phyloP scores from a whole-genome alignment of 192 early-diverging fungal genomes.

The Thoreauomyces humboldtii region DNA sequence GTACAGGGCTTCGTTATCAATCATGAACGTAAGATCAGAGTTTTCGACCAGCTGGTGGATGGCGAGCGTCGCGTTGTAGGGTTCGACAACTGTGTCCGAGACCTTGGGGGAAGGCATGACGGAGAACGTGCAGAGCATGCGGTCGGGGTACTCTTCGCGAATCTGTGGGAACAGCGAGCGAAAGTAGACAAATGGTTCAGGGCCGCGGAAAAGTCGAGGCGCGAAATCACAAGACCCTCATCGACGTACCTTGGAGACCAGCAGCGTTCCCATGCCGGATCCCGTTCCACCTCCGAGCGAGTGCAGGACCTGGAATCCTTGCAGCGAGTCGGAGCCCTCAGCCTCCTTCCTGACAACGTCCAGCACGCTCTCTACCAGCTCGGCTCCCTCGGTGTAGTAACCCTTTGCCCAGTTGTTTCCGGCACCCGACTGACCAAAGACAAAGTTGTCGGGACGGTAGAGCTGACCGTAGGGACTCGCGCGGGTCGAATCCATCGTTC shows the following conservation, averaged over 20 bases:
- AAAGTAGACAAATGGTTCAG: too few relatives aligned
- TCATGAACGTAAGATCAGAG: slow-evolving; percentile 98
- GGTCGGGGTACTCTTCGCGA: slow-evolving; percentile 98
- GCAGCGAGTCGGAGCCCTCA: slow-evolving; percentile 56
- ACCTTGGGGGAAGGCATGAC: slow-evolving; percentile 98
- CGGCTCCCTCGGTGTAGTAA: slow-evolving; percentile 69
- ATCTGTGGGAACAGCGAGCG: too few relatives aligned
- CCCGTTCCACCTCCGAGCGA: slow-evolving; percentile 65
- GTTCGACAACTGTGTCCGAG: slow-evolving; percentile 98
- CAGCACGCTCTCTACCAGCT: slow-evolving; percentile 57
- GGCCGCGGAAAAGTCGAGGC: too few relatives aligned
- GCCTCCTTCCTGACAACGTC: slow-evolving; percentile 60
- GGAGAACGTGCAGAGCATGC: slow-evolving; percentile 96
- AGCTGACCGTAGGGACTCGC: slow-evolving; percentile 76
- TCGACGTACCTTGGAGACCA: slow-evolving; percentile 57
- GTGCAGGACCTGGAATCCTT: slow-evolving; percentile 64
- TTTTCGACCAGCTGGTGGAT: slow-evolving; percentile 98
- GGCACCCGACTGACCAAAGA: slow-evolving; percentile 92
- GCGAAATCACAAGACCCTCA: too few relatives aligned
- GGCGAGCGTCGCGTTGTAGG: slow-evolving; percentile 98
- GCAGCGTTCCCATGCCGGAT: slow-evolving; percentile 53
- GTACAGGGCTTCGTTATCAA: slow-evolving; percentile 99
- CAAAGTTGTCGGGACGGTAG: slow-evolving; percentile 96
- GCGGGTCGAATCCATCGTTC: slow-evolving; percentile 89
- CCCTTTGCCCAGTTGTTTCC: slow-evolving; percentile 98